These are phyloP conservation scores for Termitomyces sp. DNA, from an alignment of 768 basidiomycete genomes.

Conservation along the genomic window DNA sequence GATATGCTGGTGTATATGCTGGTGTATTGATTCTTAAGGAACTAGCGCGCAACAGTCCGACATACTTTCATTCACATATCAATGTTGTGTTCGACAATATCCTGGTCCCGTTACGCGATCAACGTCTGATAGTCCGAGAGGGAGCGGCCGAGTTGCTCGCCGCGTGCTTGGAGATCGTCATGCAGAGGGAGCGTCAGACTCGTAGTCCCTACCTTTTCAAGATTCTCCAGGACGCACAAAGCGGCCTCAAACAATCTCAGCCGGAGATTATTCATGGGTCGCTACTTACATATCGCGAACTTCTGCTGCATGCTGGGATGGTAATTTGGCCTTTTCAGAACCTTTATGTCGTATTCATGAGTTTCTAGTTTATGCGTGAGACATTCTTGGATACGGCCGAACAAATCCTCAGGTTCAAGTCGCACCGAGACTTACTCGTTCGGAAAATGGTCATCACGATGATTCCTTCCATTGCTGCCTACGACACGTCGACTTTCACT, in stretches of 20 bases:
- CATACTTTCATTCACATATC: slow-evolving; percentile 85
- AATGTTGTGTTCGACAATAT: slow-evolving; percentile 89
- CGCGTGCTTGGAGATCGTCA: slow-evolving; percentile 85
- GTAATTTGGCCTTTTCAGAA: slow-evolving; percentile 39
- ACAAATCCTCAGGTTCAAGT: slow-evolving; percentile 82
- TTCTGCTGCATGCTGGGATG: slow-evolving; percentile 92
- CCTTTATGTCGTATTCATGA: not conserved
- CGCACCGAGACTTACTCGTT: slow-evolving; percentile 82
- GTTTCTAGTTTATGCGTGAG: slow-evolving; percentile 79
- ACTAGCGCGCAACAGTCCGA: slow-evolving; percentile 83
- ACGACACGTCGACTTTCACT: slow-evolving; percentile 90
- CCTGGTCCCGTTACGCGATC: slow-evolving; percentile 83
- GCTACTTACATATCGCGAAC: slow-evolving; percentile 83
- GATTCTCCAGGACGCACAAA: slow-evolving; percentile 87
- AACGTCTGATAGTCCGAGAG: slow-evolving; percentile 86
- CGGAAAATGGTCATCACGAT: slow-evolving; percentile 94
- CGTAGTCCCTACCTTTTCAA: slow-evolving; percentile 65
- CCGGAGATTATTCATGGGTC: slow-evolving; percentile 93
- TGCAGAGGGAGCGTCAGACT: slow-evolving; percentile 62
- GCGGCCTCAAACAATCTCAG: slow-evolving; percentile 70
- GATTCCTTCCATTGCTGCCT: slow-evolving; percentile 91
- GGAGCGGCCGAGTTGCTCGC: slow-evolving; percentile 93
- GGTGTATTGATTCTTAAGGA: slow-evolving; percentile 94
- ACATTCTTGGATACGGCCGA: slow-evolving; percentile 85
- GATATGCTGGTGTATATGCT: slow-evolving; percentile 92